Conservation (phyloP, 2,329 filamentous ascomycete species). For the Diaporthe amygdali region DNA sequence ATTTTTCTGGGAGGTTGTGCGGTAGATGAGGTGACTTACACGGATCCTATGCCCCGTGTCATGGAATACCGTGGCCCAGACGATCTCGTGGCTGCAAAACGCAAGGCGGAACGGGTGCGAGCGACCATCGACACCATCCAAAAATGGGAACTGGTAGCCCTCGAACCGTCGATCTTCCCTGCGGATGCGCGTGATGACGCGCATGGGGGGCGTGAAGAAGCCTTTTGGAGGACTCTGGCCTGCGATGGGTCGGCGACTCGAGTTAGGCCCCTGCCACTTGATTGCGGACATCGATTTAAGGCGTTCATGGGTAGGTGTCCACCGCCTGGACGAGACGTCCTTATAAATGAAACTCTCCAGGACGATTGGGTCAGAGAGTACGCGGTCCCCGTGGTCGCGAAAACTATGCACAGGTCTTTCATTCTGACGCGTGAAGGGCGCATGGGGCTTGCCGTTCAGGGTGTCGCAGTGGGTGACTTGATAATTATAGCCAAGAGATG, state of each 20-base stretch:
- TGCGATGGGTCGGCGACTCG: background rate
- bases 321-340: background rate
- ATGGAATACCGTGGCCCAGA: background rate
- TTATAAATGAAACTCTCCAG: background rate
- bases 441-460: background rate
- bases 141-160: background rate
- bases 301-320: background rate
- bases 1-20: background rate
- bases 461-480: background rate
- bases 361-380: constrained; percentile 6
- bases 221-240: background rate
- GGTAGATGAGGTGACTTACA: background rate
- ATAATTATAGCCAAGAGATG: background rate
- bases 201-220: background rate
- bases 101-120: background rate
- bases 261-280: background rate
- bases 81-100: background rate
- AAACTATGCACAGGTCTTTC: background rate
- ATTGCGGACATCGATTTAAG: background rate
- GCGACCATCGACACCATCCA: background rate
- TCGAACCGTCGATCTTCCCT: background rate
- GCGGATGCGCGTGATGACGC: background rate
- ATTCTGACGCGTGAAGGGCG: background rate
- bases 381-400: background rate
- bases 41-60: background rate